A percentile compares a stretch with the other conserved stretches of the same genome.
Evolutionary conservation across 331 rosid species (phyloP).

Genomic region (Saraca asoca): DNA sequence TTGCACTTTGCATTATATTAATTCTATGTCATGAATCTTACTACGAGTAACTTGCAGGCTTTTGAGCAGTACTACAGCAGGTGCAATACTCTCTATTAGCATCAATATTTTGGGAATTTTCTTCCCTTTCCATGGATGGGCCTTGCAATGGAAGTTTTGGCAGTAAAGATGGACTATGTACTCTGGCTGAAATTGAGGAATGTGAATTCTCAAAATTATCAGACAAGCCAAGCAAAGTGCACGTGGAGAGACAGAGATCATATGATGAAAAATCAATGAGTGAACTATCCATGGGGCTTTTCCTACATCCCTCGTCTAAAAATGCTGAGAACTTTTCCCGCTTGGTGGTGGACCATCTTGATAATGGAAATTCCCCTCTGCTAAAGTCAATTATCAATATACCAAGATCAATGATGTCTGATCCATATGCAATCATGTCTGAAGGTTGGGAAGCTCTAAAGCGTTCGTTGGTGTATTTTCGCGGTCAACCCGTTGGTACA

Average conservation of each 20-base stretch:
- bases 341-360: constrained; percentile 43
- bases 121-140: constrained; percentile 31
- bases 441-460: constrained; percentile 78
- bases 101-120: constrained; percentile 34
- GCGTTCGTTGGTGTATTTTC: constrained; percentile 71
- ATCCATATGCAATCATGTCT: constrained; percentile 56
- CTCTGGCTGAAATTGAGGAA: constrained; percentile 50
- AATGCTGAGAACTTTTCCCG: constrained; percentile 46
- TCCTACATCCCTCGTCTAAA: constrained; percentile 47
- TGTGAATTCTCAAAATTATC: constrained; percentile 56
- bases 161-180: constrained; percentile 26
- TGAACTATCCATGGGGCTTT: constrained; percentile 55
- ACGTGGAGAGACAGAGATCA: constrained; percentile 73
- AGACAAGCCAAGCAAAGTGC: constrained; percentile 58
- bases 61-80: constrained; percentile 29
- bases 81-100: constrained; percentile 19
- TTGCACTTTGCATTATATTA: constrained; percentile 15
- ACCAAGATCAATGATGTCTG: constrained; percentile 55
- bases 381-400: constrained; percentile 53
- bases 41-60: constrained; percentile 42
- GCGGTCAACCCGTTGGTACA: constrained; percentile 82
- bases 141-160: constrained; percentile 48
- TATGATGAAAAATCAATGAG: constrained; percentile 64
- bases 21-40: constrained; percentile 18
- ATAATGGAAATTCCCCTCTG: constrained; percentile 46